phyloP scores from a whole-genome alignment of 768 basidiomycete genomes.

The Steccherinum ochraceum region DNA sequence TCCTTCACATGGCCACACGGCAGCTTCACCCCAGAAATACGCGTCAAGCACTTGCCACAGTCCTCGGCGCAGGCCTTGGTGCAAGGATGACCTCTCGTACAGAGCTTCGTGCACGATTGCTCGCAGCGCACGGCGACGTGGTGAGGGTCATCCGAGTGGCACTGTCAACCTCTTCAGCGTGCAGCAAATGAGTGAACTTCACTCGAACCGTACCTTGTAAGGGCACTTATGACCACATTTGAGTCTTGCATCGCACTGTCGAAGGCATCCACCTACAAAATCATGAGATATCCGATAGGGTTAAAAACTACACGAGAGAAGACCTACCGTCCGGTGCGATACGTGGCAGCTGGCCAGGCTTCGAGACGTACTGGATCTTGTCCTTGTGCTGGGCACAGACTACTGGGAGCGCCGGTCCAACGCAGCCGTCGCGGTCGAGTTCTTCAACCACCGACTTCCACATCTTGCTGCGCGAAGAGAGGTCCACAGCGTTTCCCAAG shows the following conservation, averaged over 20 bases:
- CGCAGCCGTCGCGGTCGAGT: conserved; percentile 37
- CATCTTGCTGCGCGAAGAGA: conserved; percentile 43
- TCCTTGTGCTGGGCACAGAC: conserved; percentile 52
- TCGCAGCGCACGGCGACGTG: conserved; percentile 43
- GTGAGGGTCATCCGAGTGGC: conserved; percentile 53
- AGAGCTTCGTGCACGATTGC: conserved; percentile 41
- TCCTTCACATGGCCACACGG: conserved; percentile 50
- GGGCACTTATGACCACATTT: conserved; percentile 63
- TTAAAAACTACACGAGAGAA: background rate
- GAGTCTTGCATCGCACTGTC: conserved; percentile 45
- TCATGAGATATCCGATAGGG: background rate
- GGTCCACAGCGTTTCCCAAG: conserved; percentile 56
- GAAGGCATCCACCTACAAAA: conserved; percentile 51
- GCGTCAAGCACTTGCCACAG: conserved; percentile 50
- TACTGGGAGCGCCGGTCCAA: conserved; percentile 52
- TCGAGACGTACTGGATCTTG: conserved; percentile 30
- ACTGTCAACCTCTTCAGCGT: no score
- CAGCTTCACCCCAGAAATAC: conserved; percentile 37
- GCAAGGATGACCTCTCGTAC: conserved; percentile 55
- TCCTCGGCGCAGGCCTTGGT: conserved; percentile 38
- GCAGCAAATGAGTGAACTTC: no score
- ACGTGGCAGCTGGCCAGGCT: conserved; percentile 44
- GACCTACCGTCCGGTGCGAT: conserved; percentile 37
- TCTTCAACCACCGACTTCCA: conserved; percentile 57
- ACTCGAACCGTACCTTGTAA: conserved; percentile 50